phyloP scores from a whole-genome alignment of 2,329 filamentous ascomycete species.

The Aureobasidium sp. region DNA sequence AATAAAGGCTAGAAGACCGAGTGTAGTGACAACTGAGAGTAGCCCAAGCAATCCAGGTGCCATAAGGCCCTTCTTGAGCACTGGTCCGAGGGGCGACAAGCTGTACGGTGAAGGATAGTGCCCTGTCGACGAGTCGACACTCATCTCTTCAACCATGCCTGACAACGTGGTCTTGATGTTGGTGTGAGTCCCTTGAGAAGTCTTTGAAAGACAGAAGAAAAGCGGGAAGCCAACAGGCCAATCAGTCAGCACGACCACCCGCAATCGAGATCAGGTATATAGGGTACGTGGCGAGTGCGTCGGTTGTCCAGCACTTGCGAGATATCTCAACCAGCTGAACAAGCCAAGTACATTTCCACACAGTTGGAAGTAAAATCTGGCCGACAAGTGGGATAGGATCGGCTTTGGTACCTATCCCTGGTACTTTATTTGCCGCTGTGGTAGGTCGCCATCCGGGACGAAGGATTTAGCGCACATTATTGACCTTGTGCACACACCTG shows the following conservation, averaged over 20 bases:
- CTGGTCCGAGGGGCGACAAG: conserved; percentile 15
- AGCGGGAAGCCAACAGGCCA: neutral
- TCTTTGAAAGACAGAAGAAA: neutral
- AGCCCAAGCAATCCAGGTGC: conserved; percentile 21
- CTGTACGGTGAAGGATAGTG: conserved; percentile 23
- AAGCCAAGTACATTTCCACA: neutral
- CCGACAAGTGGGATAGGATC: neutral
- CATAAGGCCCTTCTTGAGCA: conserved; percentile 21
- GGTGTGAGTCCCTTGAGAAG: neutral
- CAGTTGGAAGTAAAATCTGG: neutral
- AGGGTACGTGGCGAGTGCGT: neutral
- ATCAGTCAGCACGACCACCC: neutral
- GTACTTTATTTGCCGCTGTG: neutral
- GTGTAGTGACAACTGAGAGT: conserved; percentile 22
- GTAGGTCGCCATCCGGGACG: neutral
- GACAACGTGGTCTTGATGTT: neutral
- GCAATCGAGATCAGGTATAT: neutral
- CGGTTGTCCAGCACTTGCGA: neutral
- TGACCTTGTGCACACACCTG: neutral
- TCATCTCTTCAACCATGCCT: neutral
- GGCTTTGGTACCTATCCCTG: neutral
- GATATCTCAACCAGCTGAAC: neutral
- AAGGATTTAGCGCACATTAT: neutral
- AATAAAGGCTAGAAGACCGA: conserved; percentile 24
- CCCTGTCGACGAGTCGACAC: neutral